Evolutionary conservation across 2,329 filamentous ascomycete genomes (phyloP).

Genomic region (Aureobasidium vineae): DNA sequence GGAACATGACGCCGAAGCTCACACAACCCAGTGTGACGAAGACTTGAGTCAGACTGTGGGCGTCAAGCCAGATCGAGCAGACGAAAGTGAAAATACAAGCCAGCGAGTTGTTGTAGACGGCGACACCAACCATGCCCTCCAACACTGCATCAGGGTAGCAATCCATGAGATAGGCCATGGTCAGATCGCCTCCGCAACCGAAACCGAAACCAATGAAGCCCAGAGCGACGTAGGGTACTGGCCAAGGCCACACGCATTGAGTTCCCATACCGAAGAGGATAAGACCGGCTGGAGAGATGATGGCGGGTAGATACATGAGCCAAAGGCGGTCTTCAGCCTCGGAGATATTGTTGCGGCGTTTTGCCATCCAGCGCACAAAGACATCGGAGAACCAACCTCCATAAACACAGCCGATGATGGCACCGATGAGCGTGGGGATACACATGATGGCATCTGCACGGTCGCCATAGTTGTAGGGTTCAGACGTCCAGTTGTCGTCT

Average conservation of each 20-base stretch:
- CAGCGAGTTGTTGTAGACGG: slow-evolving; percentile 57
- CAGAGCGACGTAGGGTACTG: slow-evolving; percentile 54
- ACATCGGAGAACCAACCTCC: slow-evolving; percentile 58
- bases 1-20: slow-evolving; percentile 52
- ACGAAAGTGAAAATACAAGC: slow-evolving; percentile 56
- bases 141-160: slow-evolving; percentile 58
- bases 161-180: slow-evolving; percentile 54
- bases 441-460: slow-evolving; percentile 58
- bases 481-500: slow-evolving; percentile 55
- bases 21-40: slow-evolving; percentile 55
- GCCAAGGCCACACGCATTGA: slow-evolving; percentile 54
- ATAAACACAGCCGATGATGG: slow-evolving; percentile 56
- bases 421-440: slow-evolving; percentile 55
- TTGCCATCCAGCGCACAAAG: slow-evolving; percentile 57
- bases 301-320: slow-evolving; percentile 51
- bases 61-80: slow-evolving; percentile 49
- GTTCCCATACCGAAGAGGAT: slow-evolving; percentile 56
- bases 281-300: slow-evolving; percentile 53
- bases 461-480: slow-evolving; percentile 57
- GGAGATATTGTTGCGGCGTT: slow-evolving; percentile 53
- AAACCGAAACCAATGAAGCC: slow-evolving; percentile 61
- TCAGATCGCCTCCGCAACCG: slow-evolving; percentile 57
- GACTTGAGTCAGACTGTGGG: slow-evolving; percentile 47
- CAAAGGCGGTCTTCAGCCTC: slow-evolving; percentile 57
- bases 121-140: slow-evolving; percentile 59